Evolutionary conservation across 352 stramenopile genomes (phyloP).

Genomic region (Globisporangium sylvaticum): DNA sequence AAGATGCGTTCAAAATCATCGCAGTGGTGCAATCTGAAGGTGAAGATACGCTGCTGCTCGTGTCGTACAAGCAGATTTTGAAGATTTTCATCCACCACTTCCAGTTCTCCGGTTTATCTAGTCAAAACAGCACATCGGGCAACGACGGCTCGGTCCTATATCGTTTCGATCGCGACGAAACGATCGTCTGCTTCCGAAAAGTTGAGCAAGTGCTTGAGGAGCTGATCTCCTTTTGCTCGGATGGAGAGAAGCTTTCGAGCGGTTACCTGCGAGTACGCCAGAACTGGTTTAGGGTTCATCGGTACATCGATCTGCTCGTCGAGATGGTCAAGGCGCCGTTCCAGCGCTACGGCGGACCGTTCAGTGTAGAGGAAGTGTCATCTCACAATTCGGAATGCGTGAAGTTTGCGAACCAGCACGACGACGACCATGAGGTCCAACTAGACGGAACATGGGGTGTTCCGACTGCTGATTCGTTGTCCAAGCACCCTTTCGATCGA

Average conservation of each 20-base stretch:
- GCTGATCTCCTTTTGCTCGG: conserved; percentile 43
- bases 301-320: conserved; percentile 61
- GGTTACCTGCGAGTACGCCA: conserved; percentile 35
- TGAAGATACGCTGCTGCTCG: conserved; percentile 52
- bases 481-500: background rate
- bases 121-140: conserved; percentile 1
- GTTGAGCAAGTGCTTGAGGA: conserved; percentile 41
- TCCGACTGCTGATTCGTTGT: background rate
- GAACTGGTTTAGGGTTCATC: conserved; percentile 50
- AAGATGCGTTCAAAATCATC: conserved; percentile 70
- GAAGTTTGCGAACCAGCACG: conserved; percentile 14
- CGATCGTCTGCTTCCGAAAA: conserved; percentile 29
- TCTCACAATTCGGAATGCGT: conserved; percentile 46
- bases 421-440: conserved; percentile 14
- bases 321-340: conserved; percentile 68
- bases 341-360: conserved; percentile 50
- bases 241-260: conserved; percentile 23
- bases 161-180: conserved; percentile 33
- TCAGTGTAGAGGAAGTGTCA: conserved; percentile 52
- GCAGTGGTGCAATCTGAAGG: conserved; percentile 40
- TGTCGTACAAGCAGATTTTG: conserved; percentile 53
- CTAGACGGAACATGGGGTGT: conserved; percentile 7
- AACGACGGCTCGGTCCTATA: conserved; percentile 11
- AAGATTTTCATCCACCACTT: conserved; percentile 40
- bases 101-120: background rate